Evolutionary conservation across 768 basidiomycete genomes (phyloP), one percentile per base, ranked within the genome.

Genomic region (Leucocoprinus leucothites): DNA sequence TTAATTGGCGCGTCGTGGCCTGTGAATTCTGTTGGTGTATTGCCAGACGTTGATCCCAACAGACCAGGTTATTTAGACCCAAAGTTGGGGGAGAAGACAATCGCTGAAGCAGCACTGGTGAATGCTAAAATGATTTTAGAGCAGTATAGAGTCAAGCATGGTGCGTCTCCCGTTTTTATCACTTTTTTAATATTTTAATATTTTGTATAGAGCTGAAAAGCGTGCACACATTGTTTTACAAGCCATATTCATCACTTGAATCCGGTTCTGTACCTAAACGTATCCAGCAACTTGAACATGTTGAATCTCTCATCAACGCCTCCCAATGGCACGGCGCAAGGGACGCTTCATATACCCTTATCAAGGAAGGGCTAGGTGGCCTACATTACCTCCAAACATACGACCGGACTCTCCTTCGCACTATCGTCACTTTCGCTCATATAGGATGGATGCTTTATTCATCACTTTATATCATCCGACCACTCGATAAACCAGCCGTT

Each of bases 371-470:
- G 5, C 71, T 91, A 3, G 69, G 73, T 35, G 91, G 90, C 0
- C 69, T 91, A 28, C 82, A 84, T 26, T 93, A 93, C 63, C 78
- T 93, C 3, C 87, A 93, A 67, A 92, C 89, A 65, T 94, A 93
- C 66, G 90, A 94, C 64, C 83, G 89, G 16, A 72, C 81, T 26
- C 69, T 93, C 43, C 85, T 94, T 25, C 81, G 84, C 14, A 70
- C 64, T 2, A 82, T 94, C 58, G 91, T 92, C 48, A 79, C 78
- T 1, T 64, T 77, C 6, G 90, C 89, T 1, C 94, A 94, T 67
- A 65, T 78, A 2, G 90, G 90, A 50, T 94, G 91, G 89, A 82
- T 82, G 18, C 83, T 82, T 1, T 92, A 82, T 66, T 74, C 82
- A 5, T 81, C 84, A 0, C 66, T 82, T 4, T 84, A 75, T 41